Evolutionary conservation across 306 rosid genomes (phyloP), one percentile per base, ranked within the genome.

Genomic region (Cucurbita ficifolia): DNA sequence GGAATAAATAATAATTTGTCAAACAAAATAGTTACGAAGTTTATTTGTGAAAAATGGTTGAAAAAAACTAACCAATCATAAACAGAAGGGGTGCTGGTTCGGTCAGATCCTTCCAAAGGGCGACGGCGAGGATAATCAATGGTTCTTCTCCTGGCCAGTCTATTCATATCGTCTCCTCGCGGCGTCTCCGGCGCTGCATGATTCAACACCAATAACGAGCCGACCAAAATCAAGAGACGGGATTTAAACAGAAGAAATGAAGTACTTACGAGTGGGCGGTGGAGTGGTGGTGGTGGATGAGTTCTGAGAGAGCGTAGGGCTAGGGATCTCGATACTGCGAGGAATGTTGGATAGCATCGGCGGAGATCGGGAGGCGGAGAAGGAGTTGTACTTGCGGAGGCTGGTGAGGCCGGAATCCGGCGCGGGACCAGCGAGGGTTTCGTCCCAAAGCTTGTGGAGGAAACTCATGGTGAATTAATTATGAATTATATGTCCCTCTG

Each of bases 391-490:
- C 74, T 90, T 90, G 12, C 98, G 96, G 78, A 90, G 96, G 75
- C 86, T 89, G 19, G 94, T 85, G 60, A 93, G 89, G 68, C 97
- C 98, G 46, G 89, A 64, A n/a, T 94, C 98, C 2, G 98, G 98
- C 21, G 90, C 18, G 13, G 98, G 97, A 10, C 98, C 98, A 60
- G 97, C 98, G 42, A 94, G 78, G 50, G 96, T 90, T 81, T 94
- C 98, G 89, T 94, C 98, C 98, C 98, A 94, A 10, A 94, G 86
- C 82, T 89, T 94, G 61, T 89, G 84, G 67, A 94, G 91, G 76
- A 94, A 86, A 78, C 89, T 88, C 97, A 94, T 94, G 50, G 0
- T 42, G 8, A 9, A 5, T 74, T 45, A 55, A 24, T 36, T 7
- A 61, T 36, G 64, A 58, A 21, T 56, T 6, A 1, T 5, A 2